A percentile compares a stretch with the other conserved stretches of the same genome.
These are phyloP conservation scores for Pleurotus ostreatus DNA, from an alignment of 768 basidiomycete genomes.

Conservation along the genomic window DNA sequence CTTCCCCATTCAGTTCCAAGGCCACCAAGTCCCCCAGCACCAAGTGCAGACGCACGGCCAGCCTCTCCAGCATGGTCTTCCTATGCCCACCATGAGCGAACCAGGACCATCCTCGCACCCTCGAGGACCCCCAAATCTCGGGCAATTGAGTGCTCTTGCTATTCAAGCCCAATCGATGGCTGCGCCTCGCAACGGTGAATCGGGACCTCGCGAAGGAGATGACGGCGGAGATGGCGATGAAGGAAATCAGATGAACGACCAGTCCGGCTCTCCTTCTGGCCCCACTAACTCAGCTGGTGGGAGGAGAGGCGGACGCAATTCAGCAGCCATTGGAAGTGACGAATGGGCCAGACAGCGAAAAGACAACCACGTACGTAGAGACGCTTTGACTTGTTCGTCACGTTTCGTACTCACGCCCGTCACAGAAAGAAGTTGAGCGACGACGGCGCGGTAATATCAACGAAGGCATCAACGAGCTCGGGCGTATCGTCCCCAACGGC, in stretches of 20 bases:
- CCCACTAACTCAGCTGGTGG: conserved; percentile 31
- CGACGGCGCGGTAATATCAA: conserved; percentile 94
- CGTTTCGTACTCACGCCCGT: background rate
- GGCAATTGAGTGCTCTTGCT: conserved; percentile 46
- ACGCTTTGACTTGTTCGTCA: background rate
- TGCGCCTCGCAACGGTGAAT: conserved; percentile 3
- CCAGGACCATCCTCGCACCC: conserved; percentile 74
- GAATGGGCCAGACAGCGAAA: conserved; percentile 80
- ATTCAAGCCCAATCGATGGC: conserved; percentile 33
- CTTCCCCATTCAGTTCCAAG: conserved; percentile 13
- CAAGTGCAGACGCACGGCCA: conserved; percentile 30
- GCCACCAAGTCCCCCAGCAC: conserved; percentile 20
- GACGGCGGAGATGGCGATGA: conserved; percentile 27
- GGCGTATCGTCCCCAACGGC: conserved; percentile 82
- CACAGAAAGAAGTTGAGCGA: conserved; percentile 96
- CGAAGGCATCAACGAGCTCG: conserved; percentile 91
- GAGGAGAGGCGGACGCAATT: conserved; percentile 45
- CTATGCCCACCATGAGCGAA: conserved; percentile 48
- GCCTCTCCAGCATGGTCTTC: conserved; percentile 26
- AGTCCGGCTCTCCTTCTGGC: conserved; percentile 10
- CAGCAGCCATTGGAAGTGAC: conserved; percentile 62
- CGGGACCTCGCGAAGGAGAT: conserved; percentile 11
- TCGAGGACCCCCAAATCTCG: conserved; percentile 60
- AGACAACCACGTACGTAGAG: conserved; percentile 67
- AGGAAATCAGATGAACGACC: conserved; percentile 20